Evolutionary conservation across 2,329 filamentous ascomycete species (phyloP).

Genomic region (Coleophoma cylindrospora): DNA sequence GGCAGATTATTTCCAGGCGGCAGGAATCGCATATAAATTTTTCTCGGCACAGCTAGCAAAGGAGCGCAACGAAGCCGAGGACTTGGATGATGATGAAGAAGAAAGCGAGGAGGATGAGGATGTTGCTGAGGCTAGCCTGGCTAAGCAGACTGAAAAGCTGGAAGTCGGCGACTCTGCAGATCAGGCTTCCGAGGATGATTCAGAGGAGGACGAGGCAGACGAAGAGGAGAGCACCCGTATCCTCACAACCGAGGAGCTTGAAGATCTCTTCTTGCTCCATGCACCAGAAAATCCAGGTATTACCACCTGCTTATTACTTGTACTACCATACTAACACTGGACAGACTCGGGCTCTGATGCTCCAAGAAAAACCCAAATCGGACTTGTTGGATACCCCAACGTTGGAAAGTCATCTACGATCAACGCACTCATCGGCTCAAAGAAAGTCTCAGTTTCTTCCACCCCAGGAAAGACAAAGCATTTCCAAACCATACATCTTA

Average conservation of each 20-base stretch:
- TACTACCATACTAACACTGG: slow-evolving; percentile 16
- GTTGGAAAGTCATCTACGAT: slow-evolving; percentile 99
- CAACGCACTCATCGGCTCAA: slow-evolving; percentile 96
- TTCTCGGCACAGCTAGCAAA: slow-evolving; percentile 93
- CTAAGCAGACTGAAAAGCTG: slow-evolving; percentile 32
- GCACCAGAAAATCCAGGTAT: slow-evolving; percentile 55
- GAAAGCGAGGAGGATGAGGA: slow-evolving; percentile 36
- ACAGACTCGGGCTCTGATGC: slow-evolving; percentile 38
- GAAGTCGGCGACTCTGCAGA: slow-evolving; percentile 31
- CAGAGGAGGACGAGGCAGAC: slow-evolving; percentile 22
- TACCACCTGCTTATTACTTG: neutral
- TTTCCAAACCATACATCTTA: slow-evolving; percentile 96
- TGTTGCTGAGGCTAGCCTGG: slow-evolving; percentile 12
- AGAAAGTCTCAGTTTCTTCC: slow-evolving; percentile 96
- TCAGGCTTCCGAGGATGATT: slow-evolving; percentile 29
- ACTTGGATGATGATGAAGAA: slow-evolving; percentile 45
- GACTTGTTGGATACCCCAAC: slow-evolving; percentile 95
- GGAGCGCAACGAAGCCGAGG: slow-evolving; percentile 73
- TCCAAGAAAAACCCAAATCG: slow-evolving; percentile 74
- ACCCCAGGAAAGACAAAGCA: slow-evolving; percentile 99
- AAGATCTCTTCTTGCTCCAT: slow-evolving; percentile 79
- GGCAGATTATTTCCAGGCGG: slow-evolving; percentile 79
- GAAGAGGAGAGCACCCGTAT: slow-evolving; percentile 61
- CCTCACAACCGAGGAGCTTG: slow-evolving; percentile 86
- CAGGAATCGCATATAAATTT: slow-evolving; percentile 86